Conservation (phyloP, 805 yeast species). For the Naumovozyma castellii region DNA sequence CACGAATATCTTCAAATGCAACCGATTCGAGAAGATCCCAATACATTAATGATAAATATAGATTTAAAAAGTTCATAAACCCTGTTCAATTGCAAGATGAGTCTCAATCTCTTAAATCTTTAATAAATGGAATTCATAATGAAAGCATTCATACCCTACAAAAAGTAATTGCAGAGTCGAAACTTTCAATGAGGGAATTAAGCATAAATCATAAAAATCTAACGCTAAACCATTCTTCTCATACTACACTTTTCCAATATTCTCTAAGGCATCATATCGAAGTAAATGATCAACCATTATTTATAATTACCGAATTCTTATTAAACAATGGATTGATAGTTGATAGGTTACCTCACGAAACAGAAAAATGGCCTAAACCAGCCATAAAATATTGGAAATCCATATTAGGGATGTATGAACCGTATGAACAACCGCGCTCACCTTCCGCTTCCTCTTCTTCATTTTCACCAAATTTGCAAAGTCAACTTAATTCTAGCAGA, state of each 20-base stretch:
- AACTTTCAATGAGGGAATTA: constrained; percentile 7
- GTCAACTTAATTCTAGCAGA: background rate
- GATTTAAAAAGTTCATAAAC: constrained; percentile 38
- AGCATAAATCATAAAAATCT: constrained; percentile 8
- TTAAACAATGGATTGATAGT: constrained; percentile 46
- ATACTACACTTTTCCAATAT: constrained; percentile 35
- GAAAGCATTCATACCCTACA: constrained; percentile 32
- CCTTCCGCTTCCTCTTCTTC: background rate
- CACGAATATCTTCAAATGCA: constrained; percentile 30
- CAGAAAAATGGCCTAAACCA: constrained; percentile 33
- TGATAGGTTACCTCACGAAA: constrained; percentile 26
- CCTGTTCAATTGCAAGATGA: constrained; percentile 7
- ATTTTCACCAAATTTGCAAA: background rate
- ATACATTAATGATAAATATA: constrained; percentile 63
- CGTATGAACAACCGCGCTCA: background rate
- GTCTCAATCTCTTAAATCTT: constrained; percentile 25
- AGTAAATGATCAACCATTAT: constrained; percentile 29
- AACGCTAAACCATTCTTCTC: constrained; percentile 8
- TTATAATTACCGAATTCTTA: constrained; percentile 46
- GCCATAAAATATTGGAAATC: constrained; percentile 50
- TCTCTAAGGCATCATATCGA: constrained; percentile 40
- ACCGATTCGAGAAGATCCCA: constrained; percentile 40
- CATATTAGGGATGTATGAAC: constrained; percentile 28
- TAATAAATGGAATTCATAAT: constrained; percentile 45
- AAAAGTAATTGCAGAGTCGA: constrained; percentile 17